Evolutionary conservation across 2,329 filamentous ascomycete species (phyloP), one percentile per base, ranked within the genome.

Genomic region (Sporothrix mexicana): DNA sequence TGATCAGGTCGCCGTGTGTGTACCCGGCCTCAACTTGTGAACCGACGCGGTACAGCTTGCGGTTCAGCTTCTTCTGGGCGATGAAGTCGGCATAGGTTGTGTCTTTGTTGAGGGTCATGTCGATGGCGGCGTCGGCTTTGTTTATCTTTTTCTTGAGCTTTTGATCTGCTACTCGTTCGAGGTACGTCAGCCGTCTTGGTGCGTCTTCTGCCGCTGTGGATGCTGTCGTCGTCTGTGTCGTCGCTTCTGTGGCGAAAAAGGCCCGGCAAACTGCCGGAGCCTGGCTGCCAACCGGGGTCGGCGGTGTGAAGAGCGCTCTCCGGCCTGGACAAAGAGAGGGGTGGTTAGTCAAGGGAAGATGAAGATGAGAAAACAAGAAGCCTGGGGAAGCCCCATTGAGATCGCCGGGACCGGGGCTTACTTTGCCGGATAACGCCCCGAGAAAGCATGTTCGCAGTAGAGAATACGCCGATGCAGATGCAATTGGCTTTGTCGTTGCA

Each of bases 1-100:
- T 85, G 75, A 95, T 84, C 71, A 97, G 84, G 72, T 88, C 84
- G 76, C 88, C 85, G 3, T 92, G 92, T 74, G 87, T 81, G 82
- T 95, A 95, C 73, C 87, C 85, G 57, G 84, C 83, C 72, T 84
- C 79, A 9, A 89, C 80, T 1, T 77, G 45, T 8, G 87, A 84
- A 8, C 89, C 89, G 1, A 90, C 76, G n/a, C 76, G 79, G 13
- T 80, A 78, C 6, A 88, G 87, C 72, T 83, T 79, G 61, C 79
- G 78, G 77, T 85, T 84, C 76, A 88, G 81, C 75, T 82, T 77
- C 70, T 78, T 77, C 12, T 82, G 81, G 25, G 80, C 78, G 13
- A 82, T 74, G 72, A 79, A 83, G 67, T 82, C 41, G 53, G n/a
- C 49, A 49, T 49, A 23, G 41, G 41, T 9, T 17, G 47, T 3